A percentile compares a stretch with the other conserved stretches of the same genome.
phyloP scores from a whole-genome alignment of 2,329 filamentous ascomycete genomes.

The Epichloe hybrida region DNA sequence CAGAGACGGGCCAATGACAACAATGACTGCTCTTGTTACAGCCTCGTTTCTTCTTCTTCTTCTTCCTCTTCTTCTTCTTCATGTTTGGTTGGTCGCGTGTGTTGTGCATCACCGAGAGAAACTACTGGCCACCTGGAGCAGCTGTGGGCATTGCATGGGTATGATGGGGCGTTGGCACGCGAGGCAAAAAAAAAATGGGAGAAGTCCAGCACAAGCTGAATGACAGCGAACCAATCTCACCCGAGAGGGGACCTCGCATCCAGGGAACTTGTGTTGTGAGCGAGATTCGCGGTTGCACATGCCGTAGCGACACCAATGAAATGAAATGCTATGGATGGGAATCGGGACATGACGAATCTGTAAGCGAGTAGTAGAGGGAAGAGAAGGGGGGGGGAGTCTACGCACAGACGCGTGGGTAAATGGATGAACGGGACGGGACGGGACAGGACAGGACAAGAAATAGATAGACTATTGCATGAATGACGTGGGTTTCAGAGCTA shows the following conservation, averaged over 20 bases:
- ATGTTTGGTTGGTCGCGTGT: not conserved
- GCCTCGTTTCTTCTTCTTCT: not conserved
- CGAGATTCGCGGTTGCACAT: not conserved
- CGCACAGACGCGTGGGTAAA: not conserved
- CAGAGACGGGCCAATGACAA: not conserved
- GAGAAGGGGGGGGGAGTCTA: not conserved
- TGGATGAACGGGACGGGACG: not conserved
- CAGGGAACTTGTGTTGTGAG: not conserved
- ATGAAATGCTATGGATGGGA: not conserved
- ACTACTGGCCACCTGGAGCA: not conserved
- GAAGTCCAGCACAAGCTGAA: not conserved
- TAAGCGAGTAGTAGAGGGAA: too few relatives aligned
- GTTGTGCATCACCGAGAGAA: not conserved
- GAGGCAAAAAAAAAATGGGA: not conserved
- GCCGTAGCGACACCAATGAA: not conserved
- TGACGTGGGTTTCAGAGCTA: not conserved
- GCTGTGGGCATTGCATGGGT: not conserved
- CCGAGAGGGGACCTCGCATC: not conserved
- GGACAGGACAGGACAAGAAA: not conserved
- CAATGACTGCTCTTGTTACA: not conserved
- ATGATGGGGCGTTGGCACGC: not conserved
- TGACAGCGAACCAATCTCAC: too few relatives aligned
- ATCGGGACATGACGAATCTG: not conserved
- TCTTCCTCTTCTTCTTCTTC: not conserved
- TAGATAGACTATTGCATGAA: slow-evolving; percentile 12